Conservation (phyloP, 345 rosid genomes). For the Arabidopsis suecica region DNA sequence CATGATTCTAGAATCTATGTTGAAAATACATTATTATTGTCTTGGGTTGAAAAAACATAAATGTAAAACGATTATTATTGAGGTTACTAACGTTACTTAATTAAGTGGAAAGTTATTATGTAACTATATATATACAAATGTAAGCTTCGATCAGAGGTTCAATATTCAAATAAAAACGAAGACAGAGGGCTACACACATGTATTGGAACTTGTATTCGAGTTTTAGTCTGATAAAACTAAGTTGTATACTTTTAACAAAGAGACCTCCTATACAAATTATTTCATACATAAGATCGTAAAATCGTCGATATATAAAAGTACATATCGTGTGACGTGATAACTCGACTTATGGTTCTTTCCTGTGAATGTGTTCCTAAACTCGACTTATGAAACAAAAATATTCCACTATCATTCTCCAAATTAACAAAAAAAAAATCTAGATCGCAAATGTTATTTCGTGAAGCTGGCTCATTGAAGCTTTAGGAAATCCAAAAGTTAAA, state of each 20-base stretch:
- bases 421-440: neutral
- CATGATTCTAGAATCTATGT: constrained; percentile 11
- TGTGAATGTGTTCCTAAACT: neutral
- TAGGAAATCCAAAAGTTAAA: neutral
- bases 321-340: neutral
- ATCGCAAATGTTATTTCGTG: constrained; percentile 6
- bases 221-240: neutral
- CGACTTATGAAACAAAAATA: neutral
- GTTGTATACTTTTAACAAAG: constrained; percentile 1
- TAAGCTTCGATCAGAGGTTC: neutral
- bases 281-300: neutral
- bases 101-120: neutral
- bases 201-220: constrained; percentile 35
- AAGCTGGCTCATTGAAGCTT: constrained; percentile 8
- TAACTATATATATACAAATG: neutral
- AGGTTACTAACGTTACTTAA: constrained; percentile 4
- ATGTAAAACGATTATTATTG: neutral
- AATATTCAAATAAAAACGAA: neutral
- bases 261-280: constrained; percentile 3
- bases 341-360: neutral
- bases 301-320: neutral
- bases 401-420: neutral
- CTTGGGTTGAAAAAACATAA: neutral
- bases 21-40: neutral
- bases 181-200: constrained; percentile 18